Conservation (phyloP, 345 rosid species). For the Tarenaya hassleriana region DNA sequence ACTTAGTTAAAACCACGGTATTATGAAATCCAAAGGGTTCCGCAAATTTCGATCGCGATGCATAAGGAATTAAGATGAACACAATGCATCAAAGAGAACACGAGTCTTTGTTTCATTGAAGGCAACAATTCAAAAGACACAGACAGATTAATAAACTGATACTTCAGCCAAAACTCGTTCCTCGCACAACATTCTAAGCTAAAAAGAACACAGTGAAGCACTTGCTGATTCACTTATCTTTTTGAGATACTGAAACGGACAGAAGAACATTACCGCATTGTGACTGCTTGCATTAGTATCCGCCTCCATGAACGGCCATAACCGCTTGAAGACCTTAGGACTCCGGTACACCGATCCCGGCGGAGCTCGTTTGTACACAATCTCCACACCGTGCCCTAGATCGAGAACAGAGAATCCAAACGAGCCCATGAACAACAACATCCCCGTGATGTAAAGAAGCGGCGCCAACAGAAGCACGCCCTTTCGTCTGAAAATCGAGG, state of each 20-base stretch:
- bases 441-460: constrained; percentile 67
- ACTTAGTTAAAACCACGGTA: no score
- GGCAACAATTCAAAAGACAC: not conserved
- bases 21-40: no score
- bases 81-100: not conserved
- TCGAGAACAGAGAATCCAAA: constrained; percentile 63
- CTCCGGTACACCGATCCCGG: constrained; percentile 83
- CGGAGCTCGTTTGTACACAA: constrained; percentile 50
- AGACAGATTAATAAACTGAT: no score
- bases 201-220: not conserved
- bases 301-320: constrained; percentile 84
- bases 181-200: not conserved
- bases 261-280: constrained; percentile 50
- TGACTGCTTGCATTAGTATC: constrained; percentile 42
- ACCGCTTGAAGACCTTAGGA: constrained; percentile 71
- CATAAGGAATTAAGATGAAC: no score
- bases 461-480: constrained; percentile 85
- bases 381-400: constrained; percentile 47
- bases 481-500: constrained; percentile 62
- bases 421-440: constrained; percentile 87
- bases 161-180: no score
- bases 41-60: no score
- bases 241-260: not conserved
- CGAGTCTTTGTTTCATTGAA: not conserved
- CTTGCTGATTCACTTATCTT: not conserved